Percentiles rank a stretch among this genome's conserved stretches.
Conservation (phyloP, 495 filamentous ascomycete genomes). For the Trichocladium antarcticum region DNA sequence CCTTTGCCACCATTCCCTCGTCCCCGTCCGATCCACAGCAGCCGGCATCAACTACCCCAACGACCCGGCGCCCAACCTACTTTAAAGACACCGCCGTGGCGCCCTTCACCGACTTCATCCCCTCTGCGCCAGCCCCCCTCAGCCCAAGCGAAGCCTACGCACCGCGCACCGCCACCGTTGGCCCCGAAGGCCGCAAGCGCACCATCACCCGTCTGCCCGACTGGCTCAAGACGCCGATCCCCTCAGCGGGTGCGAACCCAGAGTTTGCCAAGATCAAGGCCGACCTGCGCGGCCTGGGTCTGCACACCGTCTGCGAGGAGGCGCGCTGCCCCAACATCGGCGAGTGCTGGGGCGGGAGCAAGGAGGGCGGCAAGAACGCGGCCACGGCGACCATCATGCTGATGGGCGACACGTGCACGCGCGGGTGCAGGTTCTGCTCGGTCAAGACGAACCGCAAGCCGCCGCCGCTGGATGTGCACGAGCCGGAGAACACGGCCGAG, state of each 20-base stretch:
- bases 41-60: not conserved
- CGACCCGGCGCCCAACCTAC: constrained; percentile 44
- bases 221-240: constrained; percentile 95
- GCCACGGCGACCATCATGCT: constrained; percentile 99
- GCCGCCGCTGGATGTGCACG: constrained; percentile 80
- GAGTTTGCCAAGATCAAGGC: constrained; percentile 91
- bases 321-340: constrained; percentile 94
- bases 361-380: constrained; percentile 50
- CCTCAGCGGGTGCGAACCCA: constrained; percentile 49
- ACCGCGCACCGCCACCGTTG: constrained; percentile 69
- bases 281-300: constrained; percentile 75
- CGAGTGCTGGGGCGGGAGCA: constrained; percentile 89
- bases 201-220: constrained; percentile 83
- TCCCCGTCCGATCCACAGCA: constrained; percentile 14
- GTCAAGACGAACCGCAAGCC: constrained; percentile 80
- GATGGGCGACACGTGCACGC: constrained; percentile 97
- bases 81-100: constrained; percentile 82
- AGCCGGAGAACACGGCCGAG: constrained; percentile 93
- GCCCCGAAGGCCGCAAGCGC: constrained; percentile 67
- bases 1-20: constrained; percentile 24
- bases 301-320: constrained; percentile 97
- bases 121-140: constrained; percentile 31
- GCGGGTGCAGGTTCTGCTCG: constrained; percentile 91
- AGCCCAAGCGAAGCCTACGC: constrained; percentile 49
- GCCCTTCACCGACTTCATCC: constrained; percentile 74